These are phyloP conservation scores for Agrocybe praecox DNA, from an alignment of 768 basidiomycete genomes.

Conservation along the genomic window DNA sequence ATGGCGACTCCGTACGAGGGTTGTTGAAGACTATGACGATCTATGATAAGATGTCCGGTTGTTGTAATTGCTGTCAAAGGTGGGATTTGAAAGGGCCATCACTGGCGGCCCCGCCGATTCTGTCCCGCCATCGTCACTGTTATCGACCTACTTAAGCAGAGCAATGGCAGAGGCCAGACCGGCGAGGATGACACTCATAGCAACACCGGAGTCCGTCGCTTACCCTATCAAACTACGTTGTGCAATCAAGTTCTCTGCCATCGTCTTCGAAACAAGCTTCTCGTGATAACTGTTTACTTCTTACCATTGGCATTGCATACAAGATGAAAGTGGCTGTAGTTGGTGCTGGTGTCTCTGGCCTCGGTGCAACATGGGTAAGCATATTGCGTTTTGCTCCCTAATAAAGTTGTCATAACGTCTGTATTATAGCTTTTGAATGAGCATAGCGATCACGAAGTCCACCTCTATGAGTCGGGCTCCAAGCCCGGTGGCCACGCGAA, in stretches of 20 bases:
- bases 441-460: constrained; percentile 72
- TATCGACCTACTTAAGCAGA: background rate
- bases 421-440: constrained; percentile 64
- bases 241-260: background rate
- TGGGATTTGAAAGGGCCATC: no score
- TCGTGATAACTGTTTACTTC: background rate
- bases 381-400: background rate
- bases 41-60: no score
- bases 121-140: background rate
- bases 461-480: constrained; percentile 69
- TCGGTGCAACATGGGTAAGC: constrained; percentile 73
- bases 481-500: constrained; percentile 80
- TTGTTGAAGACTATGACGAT: no score
- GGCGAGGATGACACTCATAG: background rate
- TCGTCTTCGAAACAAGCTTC: background rate
- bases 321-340: constrained; percentile 70
- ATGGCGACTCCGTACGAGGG: no score
- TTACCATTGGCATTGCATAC: background rate
- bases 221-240: background rate
- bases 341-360: constrained; percentile 79
- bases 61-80: no score
- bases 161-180: no score
- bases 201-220: background rate
- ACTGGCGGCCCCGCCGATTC: background rate
- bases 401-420: background rate